Conservation (phyloP, 768 basidiomycete species). For the Trametes elegans region DNA sequence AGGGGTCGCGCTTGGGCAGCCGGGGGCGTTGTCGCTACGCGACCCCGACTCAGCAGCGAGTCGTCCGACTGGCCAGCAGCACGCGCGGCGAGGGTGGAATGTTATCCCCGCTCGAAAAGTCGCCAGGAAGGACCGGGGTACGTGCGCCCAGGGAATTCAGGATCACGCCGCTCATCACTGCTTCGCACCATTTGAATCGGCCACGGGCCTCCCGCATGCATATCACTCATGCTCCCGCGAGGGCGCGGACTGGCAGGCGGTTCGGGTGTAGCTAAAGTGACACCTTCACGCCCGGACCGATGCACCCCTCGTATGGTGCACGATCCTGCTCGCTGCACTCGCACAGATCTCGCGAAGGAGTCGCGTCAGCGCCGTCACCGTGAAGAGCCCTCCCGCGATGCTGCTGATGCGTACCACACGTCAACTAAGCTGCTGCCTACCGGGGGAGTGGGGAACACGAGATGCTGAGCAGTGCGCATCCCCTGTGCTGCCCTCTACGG, state of each 20-base stretch:
- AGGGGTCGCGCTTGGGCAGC: too few relatives aligned
- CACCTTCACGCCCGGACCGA: slow-evolving; percentile 5
- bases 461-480: too few relatives aligned
- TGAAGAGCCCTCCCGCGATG: slow-evolving; percentile 14
- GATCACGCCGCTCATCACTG: slow-evolving; percentile 2
- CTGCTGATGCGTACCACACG: not conserved
- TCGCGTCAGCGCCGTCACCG: not conserved
- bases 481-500: too few relatives aligned
- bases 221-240: slow-evolving; percentile 6
- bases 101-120: not conserved
- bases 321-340: not conserved
- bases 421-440: not conserved
- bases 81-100: not conserved
- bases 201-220: too few relatives aligned
- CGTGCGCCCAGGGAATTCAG: too few relatives aligned
- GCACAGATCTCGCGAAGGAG: slow-evolving; percentile 13
- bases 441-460: not conserved
- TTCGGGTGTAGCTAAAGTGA: slow-evolving; percentile 8
- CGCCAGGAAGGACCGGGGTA: not conserved
- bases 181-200: slow-evolving; percentile 1
- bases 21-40: too few relatives aligned
- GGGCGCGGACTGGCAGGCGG: too few relatives aligned
- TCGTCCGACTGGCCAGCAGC: too few relatives aligned
- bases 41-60: too few relatives aligned
- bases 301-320: not conserved